Percentiles rank a stretch among this genome's conserved stretches.
phyloP scores from a whole-genome alignment of 2,329 filamentous ascomycete genomes.

The Onygenales sp. region DNA sequence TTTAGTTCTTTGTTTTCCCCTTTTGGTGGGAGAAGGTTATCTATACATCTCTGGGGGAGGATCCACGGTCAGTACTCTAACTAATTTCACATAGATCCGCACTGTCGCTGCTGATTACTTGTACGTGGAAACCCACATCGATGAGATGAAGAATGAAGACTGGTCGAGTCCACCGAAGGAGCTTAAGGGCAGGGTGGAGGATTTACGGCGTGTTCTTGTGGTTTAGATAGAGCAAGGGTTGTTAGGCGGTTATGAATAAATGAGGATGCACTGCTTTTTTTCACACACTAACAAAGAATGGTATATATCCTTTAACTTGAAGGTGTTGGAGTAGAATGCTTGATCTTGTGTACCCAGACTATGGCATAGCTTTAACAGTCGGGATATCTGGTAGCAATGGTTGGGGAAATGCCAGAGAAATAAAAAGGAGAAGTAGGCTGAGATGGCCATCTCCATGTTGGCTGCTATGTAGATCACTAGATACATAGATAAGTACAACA shows the following conservation, averaged over 20 bases:
- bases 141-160: conserved; percentile 23
- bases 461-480: too few relatives aligned
- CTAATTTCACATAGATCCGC: conserved; percentile 23
- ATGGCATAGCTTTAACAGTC: too few relatives aligned
- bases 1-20: neutral
- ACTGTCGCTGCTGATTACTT: conserved; percentile 26
- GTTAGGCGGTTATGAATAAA: neutral
- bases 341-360: too few relatives aligned
- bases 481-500: too few relatives aligned
- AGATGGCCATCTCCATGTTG: too few relatives aligned
- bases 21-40: neutral
- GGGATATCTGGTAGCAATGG: too few relatives aligned
- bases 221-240: neutral
- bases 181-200: conserved; percentile 24
- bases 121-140: conserved; percentile 24
- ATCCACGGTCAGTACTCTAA: neutral
- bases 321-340: too few relatives aligned
- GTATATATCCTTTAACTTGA: neutral
- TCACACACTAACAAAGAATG: neutral
- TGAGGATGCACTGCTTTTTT: neutral
- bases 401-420: too few relatives aligned
- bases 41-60: neutral
- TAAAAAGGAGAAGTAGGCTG: too few relatives aligned
- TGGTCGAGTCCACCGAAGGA: conserved; percentile 26
- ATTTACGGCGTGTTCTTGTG: conserved; percentile 2